Evolutionary conservation across 2,329 filamentous ascomycete species (phyloP).

Genomic region (Claviceps arundinis): DNA sequence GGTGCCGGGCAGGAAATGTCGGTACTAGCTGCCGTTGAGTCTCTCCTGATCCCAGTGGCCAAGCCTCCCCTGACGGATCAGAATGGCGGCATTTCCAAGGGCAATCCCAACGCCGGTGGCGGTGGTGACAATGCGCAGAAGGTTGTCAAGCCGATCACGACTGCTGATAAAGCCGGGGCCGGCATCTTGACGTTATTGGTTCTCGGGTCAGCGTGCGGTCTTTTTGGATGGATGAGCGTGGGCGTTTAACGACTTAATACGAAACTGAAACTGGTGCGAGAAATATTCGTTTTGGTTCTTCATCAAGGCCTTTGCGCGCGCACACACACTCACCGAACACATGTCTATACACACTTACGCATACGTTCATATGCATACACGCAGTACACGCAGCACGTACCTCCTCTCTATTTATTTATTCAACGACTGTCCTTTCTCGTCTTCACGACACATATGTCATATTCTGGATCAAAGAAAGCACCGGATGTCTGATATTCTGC

Average conservation of each 20-base stretch:
- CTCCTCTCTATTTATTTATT: too few relatives aligned
- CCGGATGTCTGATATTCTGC: too few relatives aligned
- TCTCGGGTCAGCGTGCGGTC: constrained; percentile 23
- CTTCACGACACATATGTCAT: too few relatives aligned
- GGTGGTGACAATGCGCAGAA: constrained; percentile 22
- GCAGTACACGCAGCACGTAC: too few relatives aligned
- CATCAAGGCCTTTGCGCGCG: too few relatives aligned
- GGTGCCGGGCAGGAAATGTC: constrained; percentile 50
- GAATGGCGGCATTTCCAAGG: constrained; percentile 38
- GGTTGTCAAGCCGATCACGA: constrained; percentile 23
- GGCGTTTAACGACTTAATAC: constrained; percentile 13
- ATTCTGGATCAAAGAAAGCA: too few relatives aligned
- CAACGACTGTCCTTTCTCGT: too few relatives aligned
- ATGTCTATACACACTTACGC: too few relatives aligned
- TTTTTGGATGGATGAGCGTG: constrained; percentile 37
- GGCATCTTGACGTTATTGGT: constrained; percentile 34
- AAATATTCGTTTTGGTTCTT: too few relatives aligned
- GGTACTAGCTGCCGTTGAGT: constrained; percentile 41
- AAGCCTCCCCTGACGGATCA: constrained; percentile 29
- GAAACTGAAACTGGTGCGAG: too few relatives aligned
- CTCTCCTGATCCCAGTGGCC: constrained; percentile 31
- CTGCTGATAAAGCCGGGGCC: constrained; percentile 33
- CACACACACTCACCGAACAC: too few relatives aligned
- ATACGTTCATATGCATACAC: too few relatives aligned
- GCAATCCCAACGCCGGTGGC: constrained; percentile 29